Percentiles rank a stretch among this genome's conserved stretches.
These are phyloP conservation scores for Goffeauzyma gilvescens DNA, from an alignment of 768 basidiomycete genomes.

Conservation along the genomic window DNA sequence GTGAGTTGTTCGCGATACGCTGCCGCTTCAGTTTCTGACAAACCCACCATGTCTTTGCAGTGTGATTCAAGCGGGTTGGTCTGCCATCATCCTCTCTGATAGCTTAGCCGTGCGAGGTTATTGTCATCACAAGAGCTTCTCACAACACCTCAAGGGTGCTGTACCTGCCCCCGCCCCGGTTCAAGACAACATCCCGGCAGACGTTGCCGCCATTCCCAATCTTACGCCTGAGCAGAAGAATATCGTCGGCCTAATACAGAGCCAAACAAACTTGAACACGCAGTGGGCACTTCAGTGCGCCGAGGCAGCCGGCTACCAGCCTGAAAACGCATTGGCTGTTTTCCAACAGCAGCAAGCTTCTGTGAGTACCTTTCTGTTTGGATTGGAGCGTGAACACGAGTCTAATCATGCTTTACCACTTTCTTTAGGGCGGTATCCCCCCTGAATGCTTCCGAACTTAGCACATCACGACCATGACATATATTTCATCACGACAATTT, in stretches of 20 bases:
- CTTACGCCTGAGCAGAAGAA: conserved; percentile 52
- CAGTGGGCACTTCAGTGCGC: conserved; percentile 70
- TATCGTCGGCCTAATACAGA: conserved; percentile 46
- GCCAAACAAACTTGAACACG: conserved; percentile 58
- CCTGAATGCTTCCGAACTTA: too few relatives aligned
- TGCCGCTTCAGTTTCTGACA: background rate
- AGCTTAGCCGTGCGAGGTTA: conserved; percentile 65
- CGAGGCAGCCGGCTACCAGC: conserved; percentile 64
- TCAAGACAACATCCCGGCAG: conserved; percentile 31
- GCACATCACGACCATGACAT: too few relatives aligned
- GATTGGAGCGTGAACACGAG: too few relatives aligned
- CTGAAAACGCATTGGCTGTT: conserved; percentile 58
- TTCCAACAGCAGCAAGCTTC: too few relatives aligned
- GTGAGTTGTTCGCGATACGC: conserved; percentile 38
- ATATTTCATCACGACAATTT: too few relatives aligned
- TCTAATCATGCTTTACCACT: too few relatives aligned
- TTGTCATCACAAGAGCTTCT: conserved; percentile 64
- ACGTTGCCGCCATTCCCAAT: conserved; percentile 37
- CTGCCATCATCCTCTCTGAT: conserved; percentile 74
- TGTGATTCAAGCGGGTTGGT: conserved; percentile 70
- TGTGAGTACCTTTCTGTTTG: too few relatives aligned
- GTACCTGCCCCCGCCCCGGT: conserved; percentile 18
- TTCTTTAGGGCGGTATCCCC: too few relatives aligned
- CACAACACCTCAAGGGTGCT: conserved; percentile 30
- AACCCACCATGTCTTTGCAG: conserved; percentile 32